These are phyloP conservation scores for Hypocrella siamensis DNA, from an alignment of 2,329 filamentous ascomycete genomes.

Conservation along the genomic window DNA sequence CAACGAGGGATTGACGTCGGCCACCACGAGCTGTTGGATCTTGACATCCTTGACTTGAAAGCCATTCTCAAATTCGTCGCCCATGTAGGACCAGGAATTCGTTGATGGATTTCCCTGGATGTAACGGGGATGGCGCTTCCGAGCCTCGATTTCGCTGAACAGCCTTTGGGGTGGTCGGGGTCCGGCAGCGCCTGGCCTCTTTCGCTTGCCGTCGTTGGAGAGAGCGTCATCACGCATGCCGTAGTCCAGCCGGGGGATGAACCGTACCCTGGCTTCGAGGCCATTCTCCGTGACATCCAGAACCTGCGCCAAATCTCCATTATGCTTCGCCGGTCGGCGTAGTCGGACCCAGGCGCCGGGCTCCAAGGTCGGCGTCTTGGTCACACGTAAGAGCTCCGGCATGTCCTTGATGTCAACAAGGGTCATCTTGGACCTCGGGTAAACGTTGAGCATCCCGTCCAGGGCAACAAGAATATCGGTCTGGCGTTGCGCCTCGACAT, in stretches of 20 bases:
- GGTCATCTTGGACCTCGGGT: conserved; percentile 72
- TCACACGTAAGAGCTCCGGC: conserved; percentile 84
- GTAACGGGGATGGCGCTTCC: conserved; percentile 61
- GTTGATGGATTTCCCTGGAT: conserved; percentile 55
- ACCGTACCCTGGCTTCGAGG: conserved; percentile 68
- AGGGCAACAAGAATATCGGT: conserved; percentile 73
- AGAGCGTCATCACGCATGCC: conserved; percentile 63
- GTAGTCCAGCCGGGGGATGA: conserved; percentile 87
- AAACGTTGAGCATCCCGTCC: conserved; percentile 77
- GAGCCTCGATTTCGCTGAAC: conserved; percentile 85
- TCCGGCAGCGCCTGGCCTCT: conserved; percentile 47
- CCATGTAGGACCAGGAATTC: conserved; percentile 72
- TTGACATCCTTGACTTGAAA: conserved; percentile 92
- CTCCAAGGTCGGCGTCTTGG: conserved; percentile 71
- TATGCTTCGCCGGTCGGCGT: conserved; percentile 63
- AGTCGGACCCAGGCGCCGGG: conserved; percentile 88
- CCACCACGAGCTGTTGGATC: conserved; percentile 69
- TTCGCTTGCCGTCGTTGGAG: conserved; percentile 56
- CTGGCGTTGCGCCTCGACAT: conserved; percentile 79
- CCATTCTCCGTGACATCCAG: conserved; percentile 88
- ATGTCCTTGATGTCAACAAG: conserved; percentile 94
- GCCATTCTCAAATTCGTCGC: conserved; percentile 81
- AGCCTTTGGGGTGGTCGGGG: conserved; percentile 73
- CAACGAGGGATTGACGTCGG: conserved; percentile 80
- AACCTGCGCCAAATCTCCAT: conserved; percentile 80